A percentile compares a stretch with the other conserved stretches of the same genome.
These are phyloP conservation scores for Serendipita indica DNA, from an alignment of 768 basidiomycete species.

Conservation along the genomic window DNA sequence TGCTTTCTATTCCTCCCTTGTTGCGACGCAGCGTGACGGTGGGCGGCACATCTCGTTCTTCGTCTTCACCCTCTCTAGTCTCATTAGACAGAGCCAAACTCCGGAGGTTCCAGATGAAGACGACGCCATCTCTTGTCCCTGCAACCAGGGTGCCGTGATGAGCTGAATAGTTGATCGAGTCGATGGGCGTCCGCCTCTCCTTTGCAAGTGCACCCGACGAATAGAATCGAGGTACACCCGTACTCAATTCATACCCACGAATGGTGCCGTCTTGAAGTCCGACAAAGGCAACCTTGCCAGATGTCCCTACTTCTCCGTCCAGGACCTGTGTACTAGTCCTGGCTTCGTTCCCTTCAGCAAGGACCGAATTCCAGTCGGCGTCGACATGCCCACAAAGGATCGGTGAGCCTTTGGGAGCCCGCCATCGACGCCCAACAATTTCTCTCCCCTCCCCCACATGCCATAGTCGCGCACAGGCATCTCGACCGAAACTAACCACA, in stretches of 20 bases:
- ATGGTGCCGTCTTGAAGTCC: slow-evolving; percentile 43
- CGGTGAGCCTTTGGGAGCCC: slow-evolving; percentile 26
- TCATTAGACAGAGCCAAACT: slow-evolving; percentile 30
- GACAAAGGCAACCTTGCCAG: slow-evolving; percentile 35
- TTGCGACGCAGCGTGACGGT: slow-evolving; percentile 11
- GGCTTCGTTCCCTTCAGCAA: slow-evolving; percentile 16
- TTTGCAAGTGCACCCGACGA: slow-evolving; percentile 17
- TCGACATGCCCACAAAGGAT: slow-evolving; percentile 35
- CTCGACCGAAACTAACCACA: slow-evolving; percentile 50
- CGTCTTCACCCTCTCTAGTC: slow-evolving; percentile 26
- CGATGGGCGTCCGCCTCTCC: slow-evolving; percentile 24
- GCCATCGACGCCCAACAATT: slow-evolving; percentile 26
- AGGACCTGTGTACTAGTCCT: slow-evolving; percentile 14
- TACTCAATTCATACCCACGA: slow-evolving; percentile 39
- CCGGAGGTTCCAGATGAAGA: slow-evolving; percentile 38
- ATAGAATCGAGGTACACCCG: slow-evolving; percentile 21
- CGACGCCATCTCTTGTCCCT: slow-evolving; percentile 40
- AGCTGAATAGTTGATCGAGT: slow-evolving; percentile 33
- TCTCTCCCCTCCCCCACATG: slow-evolving; percentile 43
- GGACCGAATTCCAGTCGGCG: slow-evolving; percentile 21
- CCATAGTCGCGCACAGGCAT: slow-evolving; percentile 59
- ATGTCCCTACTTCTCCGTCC: slow-evolving; percentile 32
- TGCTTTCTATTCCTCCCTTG: slow-evolving; percentile 28
- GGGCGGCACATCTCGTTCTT: background rate
- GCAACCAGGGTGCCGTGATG: slow-evolving; percentile 36